These are phyloP conservation scores for Escovopsis sp. DNA, from an alignment of 2,329 filamentous ascomycete genomes.

Conservation along the genomic window DNA sequence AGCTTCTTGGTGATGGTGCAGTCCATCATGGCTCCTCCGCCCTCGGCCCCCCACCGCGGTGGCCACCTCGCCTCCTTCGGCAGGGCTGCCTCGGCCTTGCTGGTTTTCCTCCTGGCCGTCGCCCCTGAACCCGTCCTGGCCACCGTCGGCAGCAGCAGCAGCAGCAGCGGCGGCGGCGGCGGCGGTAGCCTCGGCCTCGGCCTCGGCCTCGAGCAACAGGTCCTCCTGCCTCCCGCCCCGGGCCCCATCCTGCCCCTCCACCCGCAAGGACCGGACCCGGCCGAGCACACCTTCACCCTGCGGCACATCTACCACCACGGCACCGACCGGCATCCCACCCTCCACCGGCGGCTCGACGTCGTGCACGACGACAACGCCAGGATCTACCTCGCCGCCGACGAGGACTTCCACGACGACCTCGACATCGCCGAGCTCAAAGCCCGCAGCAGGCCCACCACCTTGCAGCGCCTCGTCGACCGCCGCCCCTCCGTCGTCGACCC, in stretches of 20 bases:
- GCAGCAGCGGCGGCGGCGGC: no score
- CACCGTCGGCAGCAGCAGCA: no score
- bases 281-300: constrained; percentile 49
- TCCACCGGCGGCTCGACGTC: constrained; percentile 67
- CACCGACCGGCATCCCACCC: constrained; percentile 57
- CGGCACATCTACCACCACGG: constrained; percentile 91
- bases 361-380: constrained; percentile 29
- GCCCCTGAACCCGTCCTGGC: constrained; percentile 27
- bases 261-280: constrained; percentile 29
- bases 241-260: constrained; percentile 23
- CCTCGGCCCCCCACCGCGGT: constrained; percentile 7
- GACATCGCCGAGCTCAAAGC: constrained; percentile 39
- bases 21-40: constrained; percentile 2
- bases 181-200: constrained; percentile 18
- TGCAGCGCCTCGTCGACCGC: constrained; percentile 70
- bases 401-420: constrained; percentile 33
- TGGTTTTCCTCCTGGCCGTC: constrained; percentile 53
- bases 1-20: constrained; percentile 3
- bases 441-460: constrained; percentile 49
- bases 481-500: constrained; percentile 62
- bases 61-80: constrained; percentile 37
- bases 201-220: constrained; percentile 23
- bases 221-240: constrained; percentile 25
- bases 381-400: constrained; percentile 48
- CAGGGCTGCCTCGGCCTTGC: constrained; percentile 45